These are phyloP conservation scores for Hysterangium stoloniferum DNA, from an alignment of 768 basidiomycete species.

Conservation along the genomic window DNA sequence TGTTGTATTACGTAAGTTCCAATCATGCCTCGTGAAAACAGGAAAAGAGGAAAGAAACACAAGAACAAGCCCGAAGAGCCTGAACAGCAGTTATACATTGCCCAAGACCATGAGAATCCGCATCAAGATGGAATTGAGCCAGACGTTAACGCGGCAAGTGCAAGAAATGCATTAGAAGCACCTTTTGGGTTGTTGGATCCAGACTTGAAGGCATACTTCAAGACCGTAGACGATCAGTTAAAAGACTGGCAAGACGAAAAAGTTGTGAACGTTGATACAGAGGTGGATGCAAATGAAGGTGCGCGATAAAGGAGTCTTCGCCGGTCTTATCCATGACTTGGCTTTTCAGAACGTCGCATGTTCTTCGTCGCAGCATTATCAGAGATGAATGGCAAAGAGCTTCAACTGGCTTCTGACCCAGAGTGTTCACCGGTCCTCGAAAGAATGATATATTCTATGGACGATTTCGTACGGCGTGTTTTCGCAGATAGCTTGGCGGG, in stretches of 20 bases:
- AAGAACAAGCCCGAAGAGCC: slow-evolving; percentile 31
- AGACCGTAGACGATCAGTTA: slow-evolving; percentile 81
- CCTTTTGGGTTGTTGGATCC: slow-evolving; percentile 88
- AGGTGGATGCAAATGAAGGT: slow-evolving; percentile 56
- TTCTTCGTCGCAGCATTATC: slow-evolving; percentile 77
- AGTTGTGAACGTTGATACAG: slow-evolving; percentile 31
- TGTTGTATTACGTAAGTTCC: too few species aligned
- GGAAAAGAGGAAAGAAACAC: slow-evolving; percentile 72
- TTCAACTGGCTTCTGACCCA: slow-evolving; percentile 84
- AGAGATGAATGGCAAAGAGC: slow-evolving; percentile 85
- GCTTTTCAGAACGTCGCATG: slow-evolving; percentile 52
- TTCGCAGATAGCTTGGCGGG: slow-evolving; percentile 82
- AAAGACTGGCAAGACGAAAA: slow-evolving; percentile 72
- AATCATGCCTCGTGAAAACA: slow-evolving; percentile 63
- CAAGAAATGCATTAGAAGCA: slow-evolving; percentile 43
- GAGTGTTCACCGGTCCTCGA: slow-evolving; percentile 90
- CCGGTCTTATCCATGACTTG: background rate
- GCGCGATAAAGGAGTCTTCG: slow-evolving; percentile 11
- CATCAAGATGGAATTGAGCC: slow-evolving; percentile 35
- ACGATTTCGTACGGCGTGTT: slow-evolving; percentile 90
- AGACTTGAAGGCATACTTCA: slow-evolving; percentile 89
- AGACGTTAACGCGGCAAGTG: slow-evolving; percentile 37
- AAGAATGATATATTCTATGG: slow-evolving; percentile 87
- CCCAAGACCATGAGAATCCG: slow-evolving; percentile 14
- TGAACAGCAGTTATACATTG: slow-evolving; percentile 17